A percentile compares a stretch with the other conserved stretches of the same genome.
These are phyloP conservation scores for Candida caryicola DNA, from an alignment of 805 yeast species.

Conservation along the genomic window DNA sequence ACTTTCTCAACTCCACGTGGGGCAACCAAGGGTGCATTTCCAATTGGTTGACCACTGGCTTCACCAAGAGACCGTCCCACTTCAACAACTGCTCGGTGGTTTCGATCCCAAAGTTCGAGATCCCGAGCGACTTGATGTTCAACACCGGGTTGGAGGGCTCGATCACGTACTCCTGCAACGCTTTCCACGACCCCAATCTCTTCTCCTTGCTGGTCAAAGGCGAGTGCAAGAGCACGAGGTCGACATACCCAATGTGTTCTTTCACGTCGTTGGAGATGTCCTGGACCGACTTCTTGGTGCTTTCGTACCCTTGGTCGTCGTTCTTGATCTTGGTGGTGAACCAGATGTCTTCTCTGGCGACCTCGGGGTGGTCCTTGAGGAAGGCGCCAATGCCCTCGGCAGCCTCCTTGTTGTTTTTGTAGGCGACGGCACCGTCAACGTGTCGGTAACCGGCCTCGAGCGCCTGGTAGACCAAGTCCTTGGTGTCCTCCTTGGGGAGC, in stretches of 20 bases:
- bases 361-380: conserved; percentile 42
- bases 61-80: conserved; percentile 43
- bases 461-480: conserved; percentile 52
- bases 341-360: conserved; percentile 32
- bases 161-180: conserved; percentile 66
- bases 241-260: conserved; percentile 35
- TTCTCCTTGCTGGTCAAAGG: conserved; percentile 41
- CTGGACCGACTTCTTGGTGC: conserved; percentile 28
- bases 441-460: conserved; percentile 68
- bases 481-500: conserved; percentile 37
- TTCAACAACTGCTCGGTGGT: conserved; percentile 59
- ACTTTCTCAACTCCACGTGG: conserved; percentile 59
- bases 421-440: conserved; percentile 68
- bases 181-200: conserved; percentile 65
- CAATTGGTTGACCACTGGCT: conserved; percentile 73
- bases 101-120: conserved; percentile 64
- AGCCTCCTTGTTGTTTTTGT: conserved; percentile 61
- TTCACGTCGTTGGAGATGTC: conserved; percentile 31
- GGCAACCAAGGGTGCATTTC: conserved; percentile 86
- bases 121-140: conserved; percentile 58
- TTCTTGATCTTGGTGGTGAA: conserved; percentile 35
- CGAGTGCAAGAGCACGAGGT: conserved; percentile 47
- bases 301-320: conserved; percentile 35
- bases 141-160: conserved; percentile 44
- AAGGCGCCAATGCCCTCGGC: conserved; percentile 57